Evolutionary conservation across 2,329 filamentous ascomycete genomes (phyloP).

Genomic region (Ceratocystis lukuohia): DNA sequence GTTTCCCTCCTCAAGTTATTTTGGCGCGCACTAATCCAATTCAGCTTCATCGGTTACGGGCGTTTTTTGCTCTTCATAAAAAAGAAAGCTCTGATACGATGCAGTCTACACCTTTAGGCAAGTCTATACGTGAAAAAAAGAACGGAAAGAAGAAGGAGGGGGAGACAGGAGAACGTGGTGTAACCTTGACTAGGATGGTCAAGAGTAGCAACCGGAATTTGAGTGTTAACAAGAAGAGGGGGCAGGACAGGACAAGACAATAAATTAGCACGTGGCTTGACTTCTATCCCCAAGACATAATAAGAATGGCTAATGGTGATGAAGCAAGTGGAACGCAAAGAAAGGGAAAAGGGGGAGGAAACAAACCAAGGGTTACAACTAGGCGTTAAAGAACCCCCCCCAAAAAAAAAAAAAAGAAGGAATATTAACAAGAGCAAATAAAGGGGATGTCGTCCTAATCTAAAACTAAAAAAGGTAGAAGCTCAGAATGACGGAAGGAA

Average conservation of each 20-base stretch:
- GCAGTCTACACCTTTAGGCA: background rate
- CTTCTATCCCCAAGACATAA: background rate
- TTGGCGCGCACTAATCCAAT: background rate
- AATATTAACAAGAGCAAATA: background rate
- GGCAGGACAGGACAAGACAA: background rate
- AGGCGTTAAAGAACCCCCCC: background rate
- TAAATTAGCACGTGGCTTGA: background rate
- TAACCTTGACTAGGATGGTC: background rate
- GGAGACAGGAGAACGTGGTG: background rate
- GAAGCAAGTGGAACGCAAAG: background rate
- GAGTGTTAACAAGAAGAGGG: background rate
- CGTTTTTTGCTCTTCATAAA: background rate
- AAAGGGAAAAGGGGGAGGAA: background rate
- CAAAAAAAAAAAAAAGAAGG: background rate
- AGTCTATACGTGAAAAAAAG: background rate
- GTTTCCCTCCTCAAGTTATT: background rate
- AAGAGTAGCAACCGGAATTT: no score
- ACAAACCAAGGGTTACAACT: background rate
- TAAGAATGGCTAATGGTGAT: background rate
- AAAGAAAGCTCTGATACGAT: background rate
- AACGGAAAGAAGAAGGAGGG: background rate
- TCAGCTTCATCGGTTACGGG: no score
- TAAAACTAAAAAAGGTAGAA: background rate
- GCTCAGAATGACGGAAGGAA: slow-evolving; percentile 1
- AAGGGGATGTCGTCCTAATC: background rate